These are phyloP conservation scores for Rugosomyces carneus DNA, from an alignment of 1,284 basidiomycete genomes.

Conservation along the genomic window DNA sequence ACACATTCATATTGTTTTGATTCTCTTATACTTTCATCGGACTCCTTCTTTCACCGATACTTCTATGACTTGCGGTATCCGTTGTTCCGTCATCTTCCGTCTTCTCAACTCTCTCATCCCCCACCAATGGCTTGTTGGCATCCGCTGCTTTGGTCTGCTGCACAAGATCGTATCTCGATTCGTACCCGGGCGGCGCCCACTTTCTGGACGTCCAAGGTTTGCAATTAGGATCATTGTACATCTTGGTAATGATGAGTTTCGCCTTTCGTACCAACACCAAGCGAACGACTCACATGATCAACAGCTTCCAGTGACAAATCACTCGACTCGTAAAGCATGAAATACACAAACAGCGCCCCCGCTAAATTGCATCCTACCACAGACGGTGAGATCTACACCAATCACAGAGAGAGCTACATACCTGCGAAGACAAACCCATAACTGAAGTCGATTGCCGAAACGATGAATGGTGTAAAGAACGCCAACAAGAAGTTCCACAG, in stretches of 20 bases:
- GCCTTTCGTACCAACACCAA: too few relatives aligned
- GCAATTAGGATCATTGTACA: slow-evolving; percentile 68
- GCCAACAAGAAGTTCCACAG: slow-evolving; percentile 72
- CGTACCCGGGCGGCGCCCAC: slow-evolving; percentile 53
- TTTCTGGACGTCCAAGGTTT: slow-evolving; percentile 60
- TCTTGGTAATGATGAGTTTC: too few relatives aligned
- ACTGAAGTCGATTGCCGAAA: slow-evolving; percentile 46
- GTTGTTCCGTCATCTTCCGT: neutral
- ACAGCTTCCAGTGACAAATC: slow-evolving; percentile 67
- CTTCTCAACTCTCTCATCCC: slow-evolving; percentile 12
- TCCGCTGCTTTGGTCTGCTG: slow-evolving; percentile 26
- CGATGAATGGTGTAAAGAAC: slow-evolving; percentile 73
- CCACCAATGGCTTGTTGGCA: slow-evolving; percentile 14
- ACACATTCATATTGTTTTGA: neutral
- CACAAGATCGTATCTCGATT: slow-evolving; percentile 34
- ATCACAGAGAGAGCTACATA: slow-evolving; percentile 17
- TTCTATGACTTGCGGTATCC: neutral
- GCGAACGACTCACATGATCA: slow-evolving; percentile 44
- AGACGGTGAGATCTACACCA: neutral
- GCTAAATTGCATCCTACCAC: slow-evolving; percentile 51
- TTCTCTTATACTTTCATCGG: neutral
- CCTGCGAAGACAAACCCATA: slow-evolving; percentile 75
- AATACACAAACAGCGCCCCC: slow-evolving; percentile 61
- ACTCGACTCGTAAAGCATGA: slow-evolving; percentile 76
- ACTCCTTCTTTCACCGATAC: neutral